These are phyloP conservation scores for Dichotomopilus funicola DNA, from an alignment of 2,329 filamentous ascomycete species.

Conservation along the genomic window DNA sequence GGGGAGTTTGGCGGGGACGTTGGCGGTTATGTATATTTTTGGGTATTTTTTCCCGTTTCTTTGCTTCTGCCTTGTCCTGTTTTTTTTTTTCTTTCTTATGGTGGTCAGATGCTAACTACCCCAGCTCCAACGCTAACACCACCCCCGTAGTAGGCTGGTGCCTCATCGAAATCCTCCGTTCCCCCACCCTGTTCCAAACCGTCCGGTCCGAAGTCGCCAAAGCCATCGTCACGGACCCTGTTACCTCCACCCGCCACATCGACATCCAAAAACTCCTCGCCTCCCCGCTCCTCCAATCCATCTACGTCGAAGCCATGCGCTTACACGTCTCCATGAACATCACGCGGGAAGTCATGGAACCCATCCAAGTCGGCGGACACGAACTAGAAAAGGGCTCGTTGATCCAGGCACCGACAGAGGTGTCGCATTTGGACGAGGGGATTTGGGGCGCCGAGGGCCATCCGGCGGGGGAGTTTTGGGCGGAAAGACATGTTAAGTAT, in stretches of 20 bases:
- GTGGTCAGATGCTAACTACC: too few species aligned
- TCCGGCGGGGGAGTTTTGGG: constrained; percentile 23
- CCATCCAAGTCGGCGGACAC: constrained; percentile 13
- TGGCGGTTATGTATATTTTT: too few species aligned
- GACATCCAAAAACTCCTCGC: neutral
- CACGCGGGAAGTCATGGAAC: constrained; percentile 12
- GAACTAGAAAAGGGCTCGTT: constrained; percentile 9
- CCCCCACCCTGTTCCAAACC: too few species aligned
- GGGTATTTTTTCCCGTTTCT: too few species aligned
- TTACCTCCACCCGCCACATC: neutral
- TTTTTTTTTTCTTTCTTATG: too few species aligned
- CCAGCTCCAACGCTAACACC: too few species aligned
- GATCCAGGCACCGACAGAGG: constrained; percentile 13
- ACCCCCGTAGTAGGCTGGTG: too few species aligned
- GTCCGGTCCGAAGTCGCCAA: too few species aligned
- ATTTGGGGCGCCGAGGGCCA: constrained; percentile 18
- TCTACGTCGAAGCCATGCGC: constrained; percentile 22
- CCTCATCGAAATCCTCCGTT: too few species aligned
- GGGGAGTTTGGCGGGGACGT: too few species aligned
- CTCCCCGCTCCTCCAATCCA: constrained; percentile 21
- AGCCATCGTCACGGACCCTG: too few species aligned
- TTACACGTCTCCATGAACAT: constrained; percentile 20
- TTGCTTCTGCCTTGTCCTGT: too few species aligned
- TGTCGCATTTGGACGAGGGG: constrained; percentile 25
- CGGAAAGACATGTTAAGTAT: constrained; percentile 15